phyloP scores from a whole-genome alignment of 1,139 yeast species.

The Magnusiomyces suaveolens region DNA sequence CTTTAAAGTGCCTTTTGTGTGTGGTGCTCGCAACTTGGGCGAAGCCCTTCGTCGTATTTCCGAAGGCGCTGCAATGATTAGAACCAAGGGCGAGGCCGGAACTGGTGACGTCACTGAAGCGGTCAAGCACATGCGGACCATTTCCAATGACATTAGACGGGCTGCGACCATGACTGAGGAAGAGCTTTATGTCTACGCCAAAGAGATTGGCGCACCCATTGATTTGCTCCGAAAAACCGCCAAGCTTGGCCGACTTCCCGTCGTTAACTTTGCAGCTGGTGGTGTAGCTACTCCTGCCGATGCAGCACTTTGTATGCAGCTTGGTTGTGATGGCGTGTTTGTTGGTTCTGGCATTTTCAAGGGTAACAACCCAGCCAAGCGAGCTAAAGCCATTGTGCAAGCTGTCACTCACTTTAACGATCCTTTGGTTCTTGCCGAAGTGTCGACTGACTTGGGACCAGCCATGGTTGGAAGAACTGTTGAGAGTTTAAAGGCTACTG shows the following conservation, averaged over 20 bases:
- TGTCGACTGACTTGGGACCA: slow-evolving; percentile 66
- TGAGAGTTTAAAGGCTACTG: slow-evolving; percentile 40
- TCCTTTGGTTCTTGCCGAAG: slow-evolving; percentile 55
- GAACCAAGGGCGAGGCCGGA: slow-evolving; percentile 87
- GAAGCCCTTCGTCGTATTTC: slow-evolving; percentile 73
- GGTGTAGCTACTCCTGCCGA: slow-evolving; percentile 88
- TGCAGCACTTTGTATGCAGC: slow-evolving; percentile 81
- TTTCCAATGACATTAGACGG: slow-evolving; percentile 47
- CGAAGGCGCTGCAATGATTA: slow-evolving; percentile 84
- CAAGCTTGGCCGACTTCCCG: slow-evolving; percentile 59
- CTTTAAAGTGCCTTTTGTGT: slow-evolving; percentile 71
- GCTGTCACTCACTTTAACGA: slow-evolving; percentile 71
- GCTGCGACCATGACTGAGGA: slow-evolving; percentile 39
- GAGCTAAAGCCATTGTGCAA: slow-evolving; percentile 73
- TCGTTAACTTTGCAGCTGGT: slow-evolving; percentile 84
- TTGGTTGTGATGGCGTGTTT: slow-evolving; percentile 87
- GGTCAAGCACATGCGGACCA: slow-evolving; percentile 61
- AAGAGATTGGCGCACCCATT: slow-evolving; percentile 52
- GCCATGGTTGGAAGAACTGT: slow-evolving; percentile 65
- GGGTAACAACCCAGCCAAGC: slow-evolving; percentile 60
- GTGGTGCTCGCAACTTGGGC: slow-evolving; percentile 79
- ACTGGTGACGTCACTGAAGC: slow-evolving; percentile 85
- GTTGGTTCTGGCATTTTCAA: slow-evolving; percentile 88
- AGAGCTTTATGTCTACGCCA: slow-evolving; percentile 45
- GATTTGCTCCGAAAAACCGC: slow-evolving; percentile 44